Conservation (phyloP, 352 stramenopile species). For the Phytophthora pistaciae region DNA sequence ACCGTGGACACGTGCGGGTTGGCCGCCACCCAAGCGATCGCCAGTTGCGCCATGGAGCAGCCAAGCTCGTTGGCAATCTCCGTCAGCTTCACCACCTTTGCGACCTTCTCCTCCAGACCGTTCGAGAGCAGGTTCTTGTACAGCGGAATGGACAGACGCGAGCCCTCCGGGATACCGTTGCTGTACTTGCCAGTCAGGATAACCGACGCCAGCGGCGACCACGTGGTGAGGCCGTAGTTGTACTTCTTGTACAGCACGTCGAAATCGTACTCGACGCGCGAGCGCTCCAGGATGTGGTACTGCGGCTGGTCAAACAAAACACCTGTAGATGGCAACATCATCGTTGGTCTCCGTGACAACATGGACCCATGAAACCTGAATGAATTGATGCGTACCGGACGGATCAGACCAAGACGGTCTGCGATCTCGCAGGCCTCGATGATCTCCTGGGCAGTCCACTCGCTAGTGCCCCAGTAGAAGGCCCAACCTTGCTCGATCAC, state of each 20-base stretch:
- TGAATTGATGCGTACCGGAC: slow-evolving; percentile 37
- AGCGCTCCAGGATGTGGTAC: slow-evolving; percentile 80
- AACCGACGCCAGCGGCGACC: slow-evolving; percentile 69
- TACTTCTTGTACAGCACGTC: slow-evolving; percentile 70
- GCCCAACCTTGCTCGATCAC: slow-evolving; percentile 35
- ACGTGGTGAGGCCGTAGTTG: slow-evolving; percentile 78
- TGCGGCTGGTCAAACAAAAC: slow-evolving; percentile 72
- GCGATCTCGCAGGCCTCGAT: slow-evolving; percentile 58
- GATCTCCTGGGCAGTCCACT: slow-evolving; percentile 77
- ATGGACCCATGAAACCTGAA: too few relatives aligned
- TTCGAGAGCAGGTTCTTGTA: slow-evolving; percentile 55
- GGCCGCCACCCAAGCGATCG: slow-evolving; percentile 51
- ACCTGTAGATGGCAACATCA: slow-evolving; percentile 39
- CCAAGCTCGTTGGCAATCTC: slow-evolving; percentile 66
- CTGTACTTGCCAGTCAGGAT: slow-evolving; percentile 83
- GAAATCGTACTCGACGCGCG: slow-evolving; percentile 75
- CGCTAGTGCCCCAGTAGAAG: slow-evolving; percentile 74
- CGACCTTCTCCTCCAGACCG: slow-evolving; percentile 47
- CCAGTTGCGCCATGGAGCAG: slow-evolving; percentile 61
- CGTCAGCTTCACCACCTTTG: slow-evolving; percentile 46
- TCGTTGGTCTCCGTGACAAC: slow-evolving; percentile 9
- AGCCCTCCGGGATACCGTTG: slow-evolving; percentile 60
- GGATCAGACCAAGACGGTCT: slow-evolving; percentile 44
- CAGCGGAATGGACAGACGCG: slow-evolving; percentile 49
- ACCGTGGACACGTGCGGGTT: slow-evolving; percentile 73